Evolutionary conservation across 2,329 filamentous ascomycete genomes (phyloP).

Genomic region (Hysterium pulicare): DNA sequence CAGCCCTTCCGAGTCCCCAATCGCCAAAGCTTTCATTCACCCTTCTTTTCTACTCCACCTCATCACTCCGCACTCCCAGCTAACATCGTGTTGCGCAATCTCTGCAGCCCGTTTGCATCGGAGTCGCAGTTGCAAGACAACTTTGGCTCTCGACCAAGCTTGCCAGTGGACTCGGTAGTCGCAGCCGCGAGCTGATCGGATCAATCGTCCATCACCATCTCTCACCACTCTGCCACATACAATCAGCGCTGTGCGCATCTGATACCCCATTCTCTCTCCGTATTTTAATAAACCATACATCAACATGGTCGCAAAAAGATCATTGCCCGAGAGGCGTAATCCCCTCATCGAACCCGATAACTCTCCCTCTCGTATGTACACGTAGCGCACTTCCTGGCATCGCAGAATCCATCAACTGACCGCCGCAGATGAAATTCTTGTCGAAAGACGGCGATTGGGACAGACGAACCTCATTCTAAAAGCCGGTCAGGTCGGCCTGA

Average conservation of each 20-base stretch:
- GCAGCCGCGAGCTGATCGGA: neutral
- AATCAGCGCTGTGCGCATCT: conserved; percentile 27
- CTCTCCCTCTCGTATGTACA: conserved; percentile 60
- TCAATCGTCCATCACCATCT: neutral
- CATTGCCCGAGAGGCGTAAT: conserved; percentile 61
- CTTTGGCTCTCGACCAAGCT: neutral
- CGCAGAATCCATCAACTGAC: conserved; percentile 19
- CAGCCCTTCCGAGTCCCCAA: neutral
- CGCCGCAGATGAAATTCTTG: conserved; percentile 53
- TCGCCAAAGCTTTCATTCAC: conserved; percentile 4
- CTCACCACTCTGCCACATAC: neutral
- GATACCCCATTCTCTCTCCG: conserved; percentile 4
- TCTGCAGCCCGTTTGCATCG: neutral
- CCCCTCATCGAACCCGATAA: conserved; percentile 61
- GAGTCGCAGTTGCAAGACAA: neutral
- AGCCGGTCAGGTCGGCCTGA: conserved; percentile 67
- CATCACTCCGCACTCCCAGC: neutral
- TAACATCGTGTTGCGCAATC: neutral
- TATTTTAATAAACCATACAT: conserved; percentile 12
- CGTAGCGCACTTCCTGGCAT: conserved; percentile 19
- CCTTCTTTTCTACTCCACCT: conserved; percentile 9
- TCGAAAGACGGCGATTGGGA: conserved; percentile 81
- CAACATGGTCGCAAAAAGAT: conserved; percentile 39
- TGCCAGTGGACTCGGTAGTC: neutral
- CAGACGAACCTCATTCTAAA: conserved; percentile 88